Evolutionary conservation across 116 monocot species (phyloP).

Genomic region (Phalaenopsis hybrid): DNA sequence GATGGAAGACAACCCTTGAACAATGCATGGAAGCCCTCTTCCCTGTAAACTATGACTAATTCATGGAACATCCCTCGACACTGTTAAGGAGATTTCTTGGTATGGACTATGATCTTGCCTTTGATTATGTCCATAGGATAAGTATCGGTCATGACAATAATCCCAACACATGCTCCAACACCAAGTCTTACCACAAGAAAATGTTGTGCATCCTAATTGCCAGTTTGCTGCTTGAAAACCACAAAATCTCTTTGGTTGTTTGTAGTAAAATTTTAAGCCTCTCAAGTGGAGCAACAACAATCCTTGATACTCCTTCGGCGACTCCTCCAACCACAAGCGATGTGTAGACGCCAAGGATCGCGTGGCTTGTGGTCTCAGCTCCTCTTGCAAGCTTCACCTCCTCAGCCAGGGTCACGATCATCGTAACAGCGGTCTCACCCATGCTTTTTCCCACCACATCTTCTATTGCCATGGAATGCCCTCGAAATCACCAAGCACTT

Average conservation of each 20-base stretch:
- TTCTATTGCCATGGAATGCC: constrained; percentile 72
- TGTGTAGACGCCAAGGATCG: constrained; percentile 74
- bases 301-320: constrained; percentile 81
- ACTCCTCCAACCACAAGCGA: constrained; percentile 92
- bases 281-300: too few relatives aligned
- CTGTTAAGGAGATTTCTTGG: constrained; percentile 61
- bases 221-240: constrained; percentile 68
- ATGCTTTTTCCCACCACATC: constrained; percentile 78
- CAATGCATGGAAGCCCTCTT: constrained; percentile 85
- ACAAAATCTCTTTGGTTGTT: constrained; percentile 64
- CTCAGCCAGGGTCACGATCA: constrained; percentile 86
- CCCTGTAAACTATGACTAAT: constrained; percentile 53
- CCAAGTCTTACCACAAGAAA: constrained; percentile 81
- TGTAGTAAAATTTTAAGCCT: too few relatives aligned
- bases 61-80: constrained; percentile 84
- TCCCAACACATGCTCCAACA: constrained; percentile 99
- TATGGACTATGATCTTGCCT: constrained; percentile 95
- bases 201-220: constrained; percentile 79
- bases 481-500: neutral
- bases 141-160: constrained; percentile 98
- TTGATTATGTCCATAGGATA: constrained; percentile 99
- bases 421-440: constrained; percentile 83
- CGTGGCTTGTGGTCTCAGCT: constrained; percentile 74
- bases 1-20: constrained; percentile 99
- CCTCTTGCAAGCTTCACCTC: constrained; percentile 32